A percentile compares a stretch with the other conserved stretches of the same genome.
These are phyloP conservation scores for Calonectria leucothoes DNA, from an alignment of 2,329 filamentous ascomycete species.

Conservation along the genomic window DNA sequence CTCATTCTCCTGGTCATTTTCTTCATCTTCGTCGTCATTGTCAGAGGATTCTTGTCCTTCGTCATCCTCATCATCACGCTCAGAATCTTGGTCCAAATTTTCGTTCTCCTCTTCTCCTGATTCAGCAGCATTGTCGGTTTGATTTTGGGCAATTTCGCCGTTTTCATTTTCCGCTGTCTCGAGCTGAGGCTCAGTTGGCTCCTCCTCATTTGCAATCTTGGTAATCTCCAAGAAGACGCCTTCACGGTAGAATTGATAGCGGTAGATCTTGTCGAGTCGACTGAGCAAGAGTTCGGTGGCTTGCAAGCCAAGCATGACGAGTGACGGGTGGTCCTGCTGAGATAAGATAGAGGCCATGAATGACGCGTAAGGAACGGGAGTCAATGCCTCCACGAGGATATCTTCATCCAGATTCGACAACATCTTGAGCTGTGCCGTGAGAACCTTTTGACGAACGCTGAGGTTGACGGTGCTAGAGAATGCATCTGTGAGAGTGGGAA, in stretches of 20 bases:
- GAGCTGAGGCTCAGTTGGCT: constrained; percentile 33
- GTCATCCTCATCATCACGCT: constrained; percentile 47
- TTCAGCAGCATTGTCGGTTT: constrained; percentile 44
- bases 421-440: constrained; percentile 98
- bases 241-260: constrained; percentile 96
- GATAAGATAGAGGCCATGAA: constrained; percentile 95
- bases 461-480: constrained; percentile 98
- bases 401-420: constrained; percentile 90
- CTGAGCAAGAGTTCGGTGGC: constrained; percentile 89
- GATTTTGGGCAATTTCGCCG: constrained; percentile 30
- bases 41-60: constrained; percentile 52
- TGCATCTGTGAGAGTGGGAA: constrained; percentile 94
- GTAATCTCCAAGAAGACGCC: constrained; percentile 93
- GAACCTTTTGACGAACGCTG: constrained; percentile 92
- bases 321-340: constrained; percentile 89
- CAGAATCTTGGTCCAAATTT: constrained; percentile 44
- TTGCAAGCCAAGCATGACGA: constrained; percentile 89
- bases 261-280: constrained; percentile 87
- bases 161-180: constrained; percentile 31
- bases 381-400: constrained; percentile 87
- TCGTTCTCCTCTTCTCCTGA: constrained; percentile 43
- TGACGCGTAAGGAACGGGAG: constrained; percentile 92
- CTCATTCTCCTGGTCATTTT: constrained; percentile 64
- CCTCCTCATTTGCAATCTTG: constrained; percentile 74
- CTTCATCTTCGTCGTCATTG: constrained; percentile 58